Evolutionary conservation across 768 basidiomycete genomes (phyloP).

Genomic region (Pulveroboletus ravenelii): DNA sequence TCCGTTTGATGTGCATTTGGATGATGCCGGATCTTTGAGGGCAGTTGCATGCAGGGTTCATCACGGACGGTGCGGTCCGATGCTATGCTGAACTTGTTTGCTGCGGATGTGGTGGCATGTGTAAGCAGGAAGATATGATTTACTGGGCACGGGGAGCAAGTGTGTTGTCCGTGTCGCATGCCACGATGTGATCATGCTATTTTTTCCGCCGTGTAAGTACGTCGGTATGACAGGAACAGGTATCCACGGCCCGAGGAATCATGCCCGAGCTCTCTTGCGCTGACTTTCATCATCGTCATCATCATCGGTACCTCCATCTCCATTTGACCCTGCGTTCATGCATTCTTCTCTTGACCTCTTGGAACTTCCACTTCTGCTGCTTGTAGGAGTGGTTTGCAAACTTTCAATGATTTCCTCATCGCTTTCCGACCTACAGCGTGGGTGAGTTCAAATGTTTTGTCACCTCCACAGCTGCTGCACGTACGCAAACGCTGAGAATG

Average conservation of each 20-base stretch:
- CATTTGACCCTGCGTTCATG: background rate
- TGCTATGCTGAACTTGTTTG: slow-evolving; percentile 47
- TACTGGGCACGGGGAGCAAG: slow-evolving; percentile 42
- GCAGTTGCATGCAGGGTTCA: slow-evolving; percentile 42
- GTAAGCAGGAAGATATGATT: slow-evolving; percentile 30
- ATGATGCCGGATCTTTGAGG: background rate
- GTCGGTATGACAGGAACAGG: background rate
- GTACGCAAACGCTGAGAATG: slow-evolving; percentile 23
- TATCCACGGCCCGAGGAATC: background rate
- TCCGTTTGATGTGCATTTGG: slow-evolving; percentile 62
- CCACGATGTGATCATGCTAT: background rate
- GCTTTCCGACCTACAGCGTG: slow-evolving; percentile 14
- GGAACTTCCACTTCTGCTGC: slow-evolving; percentile 11
- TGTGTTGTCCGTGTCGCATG: slow-evolving; percentile 26
- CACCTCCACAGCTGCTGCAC: slow-evolving; percentile 2
- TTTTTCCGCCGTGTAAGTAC: background rate
- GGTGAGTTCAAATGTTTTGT: background rate
- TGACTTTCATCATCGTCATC: background rate
- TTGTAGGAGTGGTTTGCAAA: slow-evolving; percentile 22
- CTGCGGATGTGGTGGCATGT: slow-evolving; percentile 61
- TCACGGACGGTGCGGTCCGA: slow-evolving; percentile 72
- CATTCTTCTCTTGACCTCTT: slow-evolving; percentile 16
- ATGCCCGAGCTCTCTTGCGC: slow-evolving; percentile 16
- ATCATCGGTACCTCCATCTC: background rate
- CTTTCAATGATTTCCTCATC: slow-evolving; percentile 25